Evolutionary conservation across 768 basidiomycete genomes (phyloP).

Genomic region (Lactifluus pinguis): DNA sequence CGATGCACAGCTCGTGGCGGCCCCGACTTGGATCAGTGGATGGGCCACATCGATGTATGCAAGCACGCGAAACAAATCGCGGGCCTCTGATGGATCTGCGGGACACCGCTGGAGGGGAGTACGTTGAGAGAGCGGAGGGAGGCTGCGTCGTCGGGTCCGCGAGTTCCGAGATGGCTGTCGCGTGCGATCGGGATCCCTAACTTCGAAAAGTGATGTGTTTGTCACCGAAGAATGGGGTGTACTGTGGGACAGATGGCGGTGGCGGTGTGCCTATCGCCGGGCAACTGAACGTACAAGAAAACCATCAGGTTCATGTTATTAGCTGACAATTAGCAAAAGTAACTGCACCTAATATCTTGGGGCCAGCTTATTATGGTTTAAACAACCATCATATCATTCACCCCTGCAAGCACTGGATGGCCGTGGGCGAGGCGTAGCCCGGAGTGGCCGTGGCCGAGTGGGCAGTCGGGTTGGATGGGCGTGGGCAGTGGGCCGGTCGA

Average conservation of each 20-base stretch:
- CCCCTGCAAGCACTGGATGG: too few relatives aligned
- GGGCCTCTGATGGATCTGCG: slow-evolving; percentile 34
- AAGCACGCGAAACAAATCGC: slow-evolving; percentile 56
- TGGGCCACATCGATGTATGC: slow-evolving; percentile 58
- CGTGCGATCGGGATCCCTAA: slow-evolving; percentile 63
- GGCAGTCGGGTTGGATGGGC: too few relatives aligned
- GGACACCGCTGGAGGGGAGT: slow-evolving; percentile 28
- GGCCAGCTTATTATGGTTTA: too few relatives aligned
- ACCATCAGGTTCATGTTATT: too few relatives aligned
- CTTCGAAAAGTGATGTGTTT: slow-evolving; percentile 73
- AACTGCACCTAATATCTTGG: too few relatives aligned
- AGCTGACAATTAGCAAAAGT: too few relatives aligned
- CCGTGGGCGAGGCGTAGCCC: too few relatives aligned
- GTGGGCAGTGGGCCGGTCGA: too few relatives aligned
- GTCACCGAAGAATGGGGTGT: slow-evolving; percentile 69
- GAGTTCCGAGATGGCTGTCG: slow-evolving; percentile 51
- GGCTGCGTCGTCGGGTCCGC: slow-evolving; percentile 30
- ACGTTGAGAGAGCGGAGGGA: slow-evolving; percentile 28
- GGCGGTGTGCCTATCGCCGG: too few relatives aligned
- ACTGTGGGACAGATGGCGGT: slow-evolving; percentile 39
- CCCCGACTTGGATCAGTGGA: slow-evolving; percentile 57
- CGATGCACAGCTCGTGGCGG: slow-evolving; percentile 59
- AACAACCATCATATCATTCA: too few relatives aligned
- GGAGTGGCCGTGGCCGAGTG: too few relatives aligned
- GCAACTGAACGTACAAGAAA: too few relatives aligned